Percentiles rank a stretch among this genome's conserved stretches.
Conservation (phyloP, 495 filamentous ascomycete genomes). For the Aspergillus coremiiformis region DNA sequence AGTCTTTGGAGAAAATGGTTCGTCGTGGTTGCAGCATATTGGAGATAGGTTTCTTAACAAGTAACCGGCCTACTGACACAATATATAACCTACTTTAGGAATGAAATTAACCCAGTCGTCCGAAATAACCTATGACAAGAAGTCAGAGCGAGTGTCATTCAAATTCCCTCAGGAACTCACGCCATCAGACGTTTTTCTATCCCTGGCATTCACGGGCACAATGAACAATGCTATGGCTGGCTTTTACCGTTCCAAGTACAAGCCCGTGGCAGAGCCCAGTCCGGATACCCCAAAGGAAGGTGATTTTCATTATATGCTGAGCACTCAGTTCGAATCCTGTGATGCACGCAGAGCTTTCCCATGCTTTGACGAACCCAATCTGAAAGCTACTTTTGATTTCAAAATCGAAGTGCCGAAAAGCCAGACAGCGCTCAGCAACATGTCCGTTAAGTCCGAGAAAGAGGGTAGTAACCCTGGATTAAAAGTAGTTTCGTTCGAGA, state of each 20-base stretch:
- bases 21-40: background rate
- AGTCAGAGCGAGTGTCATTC: constrained; percentile 70
- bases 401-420: constrained; percentile 82
- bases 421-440: constrained; percentile 85
- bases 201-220: constrained; percentile 71
- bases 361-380: constrained; percentile 95
- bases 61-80: constrained; percentile 6
- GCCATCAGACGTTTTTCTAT: constrained; percentile 54
- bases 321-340: constrained; percentile 94
- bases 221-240: constrained; percentile 95
- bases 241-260: constrained; percentile 94
- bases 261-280: constrained; percentile 60
- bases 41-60: background rate
- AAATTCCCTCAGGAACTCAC: constrained; percentile 58
- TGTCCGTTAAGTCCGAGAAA: constrained; percentile 69
- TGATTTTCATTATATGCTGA: constrained; percentile 86
- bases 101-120: constrained; percentile 46
- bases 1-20: constrained; percentile 29
- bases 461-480: constrained; percentile 52
- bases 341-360: constrained; percentile 92
- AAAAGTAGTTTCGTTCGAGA: constrained; percentile 77
- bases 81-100: constrained; percentile 17
- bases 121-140: constrained; percentile 67
- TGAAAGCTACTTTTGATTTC: constrained; percentile 93
- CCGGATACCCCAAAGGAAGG: constrained; percentile 68